Evolutionary conservation across 83 land plant genomes (phyloP), one percentile per base, ranked within the genome.

Genomic region (Larix sibirica): DNA sequence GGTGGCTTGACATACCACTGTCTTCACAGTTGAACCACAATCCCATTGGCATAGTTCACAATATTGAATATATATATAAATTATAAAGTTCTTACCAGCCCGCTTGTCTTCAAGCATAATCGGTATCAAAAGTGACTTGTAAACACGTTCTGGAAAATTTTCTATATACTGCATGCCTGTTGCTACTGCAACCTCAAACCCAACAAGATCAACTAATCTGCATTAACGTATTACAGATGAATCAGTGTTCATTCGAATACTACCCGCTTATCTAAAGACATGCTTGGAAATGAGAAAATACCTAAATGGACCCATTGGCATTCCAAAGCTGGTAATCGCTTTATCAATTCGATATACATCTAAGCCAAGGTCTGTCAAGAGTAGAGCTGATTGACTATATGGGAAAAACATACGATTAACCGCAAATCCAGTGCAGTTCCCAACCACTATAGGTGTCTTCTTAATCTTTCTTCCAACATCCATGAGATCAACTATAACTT

Each of bases 281-380:
- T 20, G 66, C 66, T 20, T 63, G 24, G n/a, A 5, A 63, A 5
- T 13, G 21, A 63, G 8, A 77, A 36, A 4, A 47, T 85, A 97
- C 97, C 99, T 93, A 90, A 98, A 98, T 40, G 99, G 99, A 77
- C 99, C 99, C 97, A 98, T 94, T 18, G 99, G 99, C 99, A 98
- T 94, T 79, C 99, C 99, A 85, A 96, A 98, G 44, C 87, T 92
- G 67, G 93, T 90, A 59, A 93, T 88, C 50, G 82, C 99, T 64
- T 74, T 85, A 83, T 98, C 99, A 88, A 98, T 93, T 67, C 88
- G 90, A 78, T 93, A 98, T 60, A 87, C 67, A 89, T 97, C 98
- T 17, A 91, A 78, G n/a, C 99, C 99, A 79, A 87, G 92, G 73
- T 97, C 97, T 44, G 89, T 87, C 62, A 97, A 90, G 81, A 96